phyloP scores from a whole-genome alignment of 495 filamentous ascomycete genomes.

The Penicillium tannophilum region DNA sequence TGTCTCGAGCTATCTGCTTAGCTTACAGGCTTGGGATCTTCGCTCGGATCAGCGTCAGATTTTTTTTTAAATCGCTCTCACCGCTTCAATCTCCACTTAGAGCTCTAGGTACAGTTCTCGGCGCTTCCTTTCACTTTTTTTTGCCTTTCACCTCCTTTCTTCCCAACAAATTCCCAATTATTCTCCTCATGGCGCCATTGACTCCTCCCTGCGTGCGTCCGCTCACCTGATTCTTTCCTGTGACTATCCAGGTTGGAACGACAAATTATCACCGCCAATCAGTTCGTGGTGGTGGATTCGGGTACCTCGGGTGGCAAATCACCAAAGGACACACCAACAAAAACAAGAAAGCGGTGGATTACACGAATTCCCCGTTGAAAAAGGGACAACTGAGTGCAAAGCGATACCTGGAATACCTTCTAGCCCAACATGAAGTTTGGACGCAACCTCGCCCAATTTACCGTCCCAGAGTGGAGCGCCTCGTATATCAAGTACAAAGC shows the following conservation, averaged over 20 bases:
- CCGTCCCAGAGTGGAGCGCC: constrained; percentile 93
- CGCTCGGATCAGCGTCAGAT: not conserved
- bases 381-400: not conserved
- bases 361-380: not conserved
- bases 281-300: constrained; percentile 4
- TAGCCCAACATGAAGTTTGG: constrained; percentile 74
- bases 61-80: not conserved
- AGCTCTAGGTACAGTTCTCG: not conserved
- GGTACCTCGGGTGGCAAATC: constrained; percentile 5
- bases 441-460: constrained; percentile 82
- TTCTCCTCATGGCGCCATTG: constrained; percentile 6
- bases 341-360: not conserved
- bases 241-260: constrained; percentile 6
- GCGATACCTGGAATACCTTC: not conserved
- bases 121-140: not conserved
- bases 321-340: not conserved
- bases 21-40: not conserved
- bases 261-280: not conserved
- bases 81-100: constrained; percentile 4
- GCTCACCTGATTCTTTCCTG: constrained; percentile 6
- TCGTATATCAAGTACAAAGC: constrained; percentile 96
- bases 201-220: constrained; percentile 3
- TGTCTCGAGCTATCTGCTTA: not conserved
- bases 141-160: not conserved
- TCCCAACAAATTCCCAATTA: not conserved